Base-by-base conservation (phyloP, 225 moss, liverwort and hornwort genomes). In the Takakia lepidozioides region DNA sequence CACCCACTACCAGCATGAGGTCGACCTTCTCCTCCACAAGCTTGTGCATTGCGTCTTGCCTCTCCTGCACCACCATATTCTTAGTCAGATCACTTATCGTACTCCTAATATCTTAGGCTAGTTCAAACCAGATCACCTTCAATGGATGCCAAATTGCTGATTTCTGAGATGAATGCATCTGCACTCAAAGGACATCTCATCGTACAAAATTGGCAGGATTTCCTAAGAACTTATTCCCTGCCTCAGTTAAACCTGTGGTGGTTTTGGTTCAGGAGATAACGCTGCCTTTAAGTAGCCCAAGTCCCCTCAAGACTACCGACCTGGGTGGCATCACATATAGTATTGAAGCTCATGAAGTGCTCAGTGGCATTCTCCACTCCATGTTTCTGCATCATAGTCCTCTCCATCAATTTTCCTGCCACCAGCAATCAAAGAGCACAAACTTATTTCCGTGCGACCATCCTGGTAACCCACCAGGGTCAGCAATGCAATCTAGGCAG, bases 281-380 rank as follows among this genome's bases (percentile, higher is more conserved):
- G n/a, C n/a, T n/a, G n/a, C n/a, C n/a, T n/a, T n/a, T n/a, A n/a
- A n/a, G n/a, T n/a, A n/a, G n/a, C n/a, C n/a, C n/a, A n/a, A n/a
- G n/a, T n/a, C n/a, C n/a, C n/a, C n/a, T n/a, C n/a, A n/a, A n/a
- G n/a, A n/a, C n/a, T n/a, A n/a, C n/a, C 38, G 27, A 88, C 88
- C 73, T 88, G 88, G 19, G 95, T 98, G 16, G 95, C 95, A 61
- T 98, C 95, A 65, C 95, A 98, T 46, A 98, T 98, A 13, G 95
- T 98, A 57, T 98, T 98, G 42, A 98, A 98, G 48, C 91, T 87
- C 95, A 98, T 87, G 57, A 90, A 98, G 59, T 87, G 87, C 8
- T 74, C 62, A 45, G 77, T 44, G 15, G 80, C 67, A 48, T 83
- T 87, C 37, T 72, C 86, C 24, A 88, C 83, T 18, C 95, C 95